Conservation (phyloP, 1,284 basidiomycete species). For the Schizophyllum amplum region DNA sequence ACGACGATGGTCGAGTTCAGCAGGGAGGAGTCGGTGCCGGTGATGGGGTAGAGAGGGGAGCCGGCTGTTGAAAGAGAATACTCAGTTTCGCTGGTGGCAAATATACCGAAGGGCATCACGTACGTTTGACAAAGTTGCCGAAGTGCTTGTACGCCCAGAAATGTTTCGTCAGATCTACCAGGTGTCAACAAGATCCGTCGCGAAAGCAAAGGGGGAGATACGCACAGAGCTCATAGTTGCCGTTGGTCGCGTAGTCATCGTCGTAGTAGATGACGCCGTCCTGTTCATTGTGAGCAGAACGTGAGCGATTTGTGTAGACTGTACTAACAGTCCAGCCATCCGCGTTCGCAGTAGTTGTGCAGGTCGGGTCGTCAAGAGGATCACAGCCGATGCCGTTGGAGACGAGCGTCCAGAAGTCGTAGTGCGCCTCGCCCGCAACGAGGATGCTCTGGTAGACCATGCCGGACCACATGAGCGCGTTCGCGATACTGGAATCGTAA, state of each 20-base stretch:
- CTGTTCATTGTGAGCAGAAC: constrained; percentile 11
- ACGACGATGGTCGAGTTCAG: constrained; percentile 24
- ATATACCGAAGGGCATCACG: constrained; percentile 14
- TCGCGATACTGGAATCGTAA: constrained; percentile 24
- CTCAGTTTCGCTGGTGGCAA: neutral
- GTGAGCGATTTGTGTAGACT: neutral
- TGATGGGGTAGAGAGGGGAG: constrained; percentile 17
- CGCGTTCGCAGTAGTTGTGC: constrained; percentile 24
- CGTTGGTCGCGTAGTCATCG: constrained; percentile 24
- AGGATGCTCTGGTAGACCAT: constrained; percentile 28
- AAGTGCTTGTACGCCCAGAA: constrained; percentile 34
- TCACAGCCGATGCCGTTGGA: constrained; percentile 23
- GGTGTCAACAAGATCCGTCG: constrained; percentile 27
- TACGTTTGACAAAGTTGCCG: constrained; percentile 31
- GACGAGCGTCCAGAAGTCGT: constrained; percentile 31
- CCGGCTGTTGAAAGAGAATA: neutral
- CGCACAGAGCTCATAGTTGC: constrained; percentile 29
- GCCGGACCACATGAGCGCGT: constrained; percentile 27
- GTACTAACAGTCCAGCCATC: constrained; percentile 27
- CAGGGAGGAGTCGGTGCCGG: constrained; percentile 23
- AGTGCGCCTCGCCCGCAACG: constrained; percentile 26
- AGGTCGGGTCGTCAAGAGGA: constrained; percentile 21
- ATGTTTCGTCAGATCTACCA: constrained; percentile 29
- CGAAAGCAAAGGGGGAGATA: constrained; percentile 15
- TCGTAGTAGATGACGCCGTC: constrained; percentile 34